These are phyloP conservation scores for Colletotrichum sansevieriae DNA, from an alignment of 2,329 filamentous ascomycete species.

Conservation along the genomic window DNA sequence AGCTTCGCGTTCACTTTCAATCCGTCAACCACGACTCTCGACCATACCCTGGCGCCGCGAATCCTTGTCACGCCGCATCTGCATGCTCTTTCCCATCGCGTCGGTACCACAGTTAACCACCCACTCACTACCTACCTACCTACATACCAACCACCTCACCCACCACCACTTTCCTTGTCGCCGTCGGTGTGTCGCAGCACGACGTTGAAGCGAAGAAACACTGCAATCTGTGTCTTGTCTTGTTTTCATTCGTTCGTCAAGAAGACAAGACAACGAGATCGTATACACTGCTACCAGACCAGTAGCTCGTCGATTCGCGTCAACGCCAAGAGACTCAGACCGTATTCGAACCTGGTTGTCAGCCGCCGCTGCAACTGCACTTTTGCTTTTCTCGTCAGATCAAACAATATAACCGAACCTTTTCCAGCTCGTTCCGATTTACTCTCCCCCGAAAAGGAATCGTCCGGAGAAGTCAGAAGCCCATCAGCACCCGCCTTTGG, in stretches of 20 bases:
- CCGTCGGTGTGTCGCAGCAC: neutral
- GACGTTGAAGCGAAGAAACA: no score
- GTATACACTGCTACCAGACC: no score
- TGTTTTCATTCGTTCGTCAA: no score
- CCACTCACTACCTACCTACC: no score
- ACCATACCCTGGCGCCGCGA: constrained; percentile 20
- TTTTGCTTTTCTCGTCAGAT: neutral
- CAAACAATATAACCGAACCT: neutral
- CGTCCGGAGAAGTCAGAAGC: neutral
- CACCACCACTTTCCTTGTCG: neutral
- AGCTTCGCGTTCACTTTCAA: neutral
- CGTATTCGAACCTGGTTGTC: no score
- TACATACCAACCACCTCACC: no score
- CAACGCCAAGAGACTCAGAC: no score
- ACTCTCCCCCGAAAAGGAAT: neutral
- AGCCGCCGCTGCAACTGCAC: neutral
- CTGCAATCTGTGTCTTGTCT: no score
- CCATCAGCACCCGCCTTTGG: constrained; percentile 12
- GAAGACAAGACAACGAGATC: no score
- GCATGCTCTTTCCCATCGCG: constrained; percentile 24
- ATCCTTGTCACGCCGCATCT: constrained; percentile 21
- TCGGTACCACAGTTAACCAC: constrained; percentile 28
- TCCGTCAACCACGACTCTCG: neutral
- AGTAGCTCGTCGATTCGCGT: no score
- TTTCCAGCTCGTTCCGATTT: neutral